Base-by-base conservation (phyloP, 2,329 filamentous ascomycete species). In the Didymella exigua region DNA sequence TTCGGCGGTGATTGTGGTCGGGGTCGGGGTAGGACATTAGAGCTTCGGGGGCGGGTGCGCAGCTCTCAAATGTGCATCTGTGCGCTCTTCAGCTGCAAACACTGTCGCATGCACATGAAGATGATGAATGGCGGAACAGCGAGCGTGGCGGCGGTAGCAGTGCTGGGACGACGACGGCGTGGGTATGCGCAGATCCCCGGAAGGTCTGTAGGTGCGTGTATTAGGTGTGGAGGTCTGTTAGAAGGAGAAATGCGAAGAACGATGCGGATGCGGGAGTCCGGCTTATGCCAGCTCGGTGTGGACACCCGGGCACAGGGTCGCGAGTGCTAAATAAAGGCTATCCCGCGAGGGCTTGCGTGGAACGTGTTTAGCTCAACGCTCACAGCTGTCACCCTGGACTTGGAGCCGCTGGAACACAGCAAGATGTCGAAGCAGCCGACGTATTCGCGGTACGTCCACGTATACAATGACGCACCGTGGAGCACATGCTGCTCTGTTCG, bases 21-120 rank as follows among this genome's bases (percentile, higher is more conserved):
- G 78, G 74, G 63, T 79, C 78, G 68, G 78, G 76, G 64, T 79
- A 79, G 76, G 80, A 77, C 80, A 81, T 83, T 66, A 67, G 62
- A 64, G 69, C 63, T 69, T 58, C 52, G 62, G 66, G 69, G 60
- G 49, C 62, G 66, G 64, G 51, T 44, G 54, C 55, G 57, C 53
- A 58, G 59, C 60, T 45, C 57, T 64, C 62, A 66, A 59, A 30
- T 60, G 60, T 62, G 66, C 70, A 70, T 72, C 64, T 60, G 67
- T 65, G 41, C 65, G 63, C 56, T 52, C 51, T 66, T 67, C 62
- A 69, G 70, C 63, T 67, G 55, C 43, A 29, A 45, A 63, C 48
- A 63, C 59, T 61, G 62, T 62, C 45, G 60, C 59, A 60, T 56
- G 58, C 49, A 51, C 62, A 66, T 66, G 44, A 30, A 60, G 58